Conservation (phyloP, 495 filamentous ascomycete genomes). For the Xylaria grammica region DNA sequence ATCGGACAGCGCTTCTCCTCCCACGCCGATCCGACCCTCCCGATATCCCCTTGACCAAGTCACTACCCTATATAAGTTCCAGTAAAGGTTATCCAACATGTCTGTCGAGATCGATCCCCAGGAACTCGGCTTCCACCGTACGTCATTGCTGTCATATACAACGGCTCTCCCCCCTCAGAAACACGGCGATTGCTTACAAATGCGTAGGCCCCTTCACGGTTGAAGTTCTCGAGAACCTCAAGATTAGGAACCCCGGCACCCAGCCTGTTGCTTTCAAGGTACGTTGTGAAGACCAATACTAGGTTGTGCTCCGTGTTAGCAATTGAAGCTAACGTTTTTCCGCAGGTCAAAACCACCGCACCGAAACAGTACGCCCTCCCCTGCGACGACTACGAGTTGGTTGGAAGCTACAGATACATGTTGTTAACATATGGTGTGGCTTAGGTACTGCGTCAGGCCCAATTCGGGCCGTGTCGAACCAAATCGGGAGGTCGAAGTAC, state of each 20-base stretch:
- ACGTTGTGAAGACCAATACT: constrained; percentile 32
- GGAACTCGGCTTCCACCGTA: constrained; percentile 94
- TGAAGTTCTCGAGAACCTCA: constrained; percentile 85
- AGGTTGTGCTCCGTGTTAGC: constrained; percentile 4
- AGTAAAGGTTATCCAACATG: constrained; percentile 61
- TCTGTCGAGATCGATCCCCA: constrained; percentile 89
- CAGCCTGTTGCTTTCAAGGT: constrained; percentile 96
- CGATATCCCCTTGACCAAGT: neutral
- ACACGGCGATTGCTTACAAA: constrained; percentile 31
- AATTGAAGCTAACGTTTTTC: constrained; percentile 26
- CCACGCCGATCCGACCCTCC: neutral
- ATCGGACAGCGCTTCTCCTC: neutral
- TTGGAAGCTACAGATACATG: constrained; percentile 22
- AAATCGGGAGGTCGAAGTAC: constrained; percentile 85
- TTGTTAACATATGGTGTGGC: constrained; percentile 26
- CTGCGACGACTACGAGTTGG: constrained; percentile 8
- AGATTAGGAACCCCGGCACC: constrained; percentile 76
- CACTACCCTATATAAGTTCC: constrained; percentile 12
- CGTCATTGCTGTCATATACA: constrained; percentile 39
- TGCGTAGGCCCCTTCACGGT: constrained; percentile 83
- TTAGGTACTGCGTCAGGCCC: constrained; percentile 94
- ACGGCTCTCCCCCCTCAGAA: neutral
- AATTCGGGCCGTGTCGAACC: constrained; percentile 95
- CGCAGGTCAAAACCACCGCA: constrained; percentile 98
- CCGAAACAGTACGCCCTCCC: constrained; percentile 85